Conservation (phyloP, 768 basidiomycete genomes). For the Boletus tylopilopsis region DNA sequence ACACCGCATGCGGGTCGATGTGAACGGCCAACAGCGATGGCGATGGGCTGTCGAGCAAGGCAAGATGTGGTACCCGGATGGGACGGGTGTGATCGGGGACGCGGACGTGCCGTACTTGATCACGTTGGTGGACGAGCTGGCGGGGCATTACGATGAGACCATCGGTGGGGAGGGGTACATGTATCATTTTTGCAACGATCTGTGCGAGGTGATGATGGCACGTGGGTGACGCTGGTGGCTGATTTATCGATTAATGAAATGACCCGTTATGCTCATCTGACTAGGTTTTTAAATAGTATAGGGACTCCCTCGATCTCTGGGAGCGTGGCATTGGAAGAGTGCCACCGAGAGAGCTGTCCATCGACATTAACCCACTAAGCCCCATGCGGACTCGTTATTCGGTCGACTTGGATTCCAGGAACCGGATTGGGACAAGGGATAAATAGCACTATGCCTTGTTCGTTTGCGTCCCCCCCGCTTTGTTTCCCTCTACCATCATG, state of each 20-base stretch:
- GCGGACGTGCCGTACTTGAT: conserved; percentile 38
- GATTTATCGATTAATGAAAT: neutral
- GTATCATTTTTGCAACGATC: conserved; percentile 24
- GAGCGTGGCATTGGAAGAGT: no score
- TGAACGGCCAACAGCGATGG: conserved; percentile 53
- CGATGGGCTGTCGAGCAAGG: conserved; percentile 62
- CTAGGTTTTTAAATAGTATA: no score
- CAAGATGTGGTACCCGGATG: conserved; percentile 46
- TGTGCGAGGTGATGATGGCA: no score
- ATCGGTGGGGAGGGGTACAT: conserved; percentile 26
- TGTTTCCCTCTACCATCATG: conserved; percentile 12
- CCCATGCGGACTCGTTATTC: no score
- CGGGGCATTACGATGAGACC: conserved; percentile 20
- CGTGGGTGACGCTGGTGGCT: no score
- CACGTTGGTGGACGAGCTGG: conserved; percentile 39
- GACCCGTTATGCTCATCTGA: no score
- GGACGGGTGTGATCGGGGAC: conserved; percentile 37
- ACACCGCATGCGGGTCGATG: neutral
- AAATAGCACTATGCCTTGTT: neutral
- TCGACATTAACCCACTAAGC: neutral
- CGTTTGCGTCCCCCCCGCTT: neutral
- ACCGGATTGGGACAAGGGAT: no score
- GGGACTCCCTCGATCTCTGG: no score
- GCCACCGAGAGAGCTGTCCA: no score
- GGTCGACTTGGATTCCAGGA: no score